These are phyloP conservation scores for Boletus hoseneyae DNA, from an alignment of 1,284 basidiomycete genomes.

Conservation along the genomic window DNA sequence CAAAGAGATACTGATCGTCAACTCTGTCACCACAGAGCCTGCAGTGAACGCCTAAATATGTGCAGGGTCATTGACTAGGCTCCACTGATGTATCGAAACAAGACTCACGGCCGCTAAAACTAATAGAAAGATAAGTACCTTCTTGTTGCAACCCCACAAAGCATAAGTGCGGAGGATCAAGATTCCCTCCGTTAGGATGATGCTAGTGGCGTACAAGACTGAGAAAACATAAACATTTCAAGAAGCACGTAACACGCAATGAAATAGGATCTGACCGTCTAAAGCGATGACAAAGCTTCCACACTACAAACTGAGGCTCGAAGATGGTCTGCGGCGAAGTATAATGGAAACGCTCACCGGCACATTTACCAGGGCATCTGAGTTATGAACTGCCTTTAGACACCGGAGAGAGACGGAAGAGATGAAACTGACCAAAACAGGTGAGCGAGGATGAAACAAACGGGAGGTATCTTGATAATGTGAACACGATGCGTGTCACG, in stretches of 20 bases:
- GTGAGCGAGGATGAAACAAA: slow-evolving; percentile 15
- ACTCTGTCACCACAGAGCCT: slow-evolving; percentile 10
- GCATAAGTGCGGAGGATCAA: slow-evolving; percentile 29
- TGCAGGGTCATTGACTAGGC: background rate
- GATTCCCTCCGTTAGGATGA: slow-evolving; percentile 23
- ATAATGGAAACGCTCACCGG: slow-evolving; percentile 6
- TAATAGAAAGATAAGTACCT: slow-evolving; percentile 20
- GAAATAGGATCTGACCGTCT: slow-evolving; percentile 13
- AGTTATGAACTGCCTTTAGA: slow-evolving; percentile 1
- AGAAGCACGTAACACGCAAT: background rate
- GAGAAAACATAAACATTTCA: slow-evolving; percentile 3
- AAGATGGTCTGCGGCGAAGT: background rate
- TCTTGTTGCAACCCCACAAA: slow-evolving; percentile 23
- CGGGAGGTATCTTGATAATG: slow-evolving; percentile 28
- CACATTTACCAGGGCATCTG: slow-evolving; percentile 8
- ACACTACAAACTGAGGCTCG: slow-evolving; percentile 17
- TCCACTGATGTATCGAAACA: background rate
- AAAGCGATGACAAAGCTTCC: slow-evolving; percentile 15
- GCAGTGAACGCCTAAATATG: slow-evolving; percentile 18
- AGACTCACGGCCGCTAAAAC: slow-evolving; percentile 21
- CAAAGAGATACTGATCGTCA: slow-evolving; percentile 10
- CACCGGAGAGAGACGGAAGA: background rate
- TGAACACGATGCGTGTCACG: slow-evolving; percentile 23
- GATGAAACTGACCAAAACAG: slow-evolving; percentile 16
- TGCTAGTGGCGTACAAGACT: slow-evolving; percentile 21